Evolutionary conservation across 495 filamentous ascomycete species (phyloP), one percentile per base, ranked within the genome.

Genomic region (Penicillium alfredii): DNA sequence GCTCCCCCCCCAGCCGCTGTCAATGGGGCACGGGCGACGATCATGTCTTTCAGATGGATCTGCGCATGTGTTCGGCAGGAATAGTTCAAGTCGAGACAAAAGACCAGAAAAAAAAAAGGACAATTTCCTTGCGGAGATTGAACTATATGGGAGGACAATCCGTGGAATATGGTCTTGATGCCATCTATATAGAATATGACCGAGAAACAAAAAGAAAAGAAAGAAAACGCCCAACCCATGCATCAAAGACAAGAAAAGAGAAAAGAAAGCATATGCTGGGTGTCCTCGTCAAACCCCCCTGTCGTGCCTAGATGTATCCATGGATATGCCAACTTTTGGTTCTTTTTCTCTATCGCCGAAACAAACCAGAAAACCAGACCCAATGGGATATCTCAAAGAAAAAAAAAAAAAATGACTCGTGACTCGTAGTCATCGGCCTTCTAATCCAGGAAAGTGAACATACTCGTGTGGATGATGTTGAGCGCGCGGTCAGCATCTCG

Each of bases 391-490:
- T 58, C 53, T 52, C 30, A 54, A 59, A 53, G 28, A 33, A 46
- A 32, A 47, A 57, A 35, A 38, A 47, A 13, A 44, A 21, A 17
- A 36, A 13, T 21, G 36, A 36, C 38, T 19, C 36, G 24, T 28
- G 7, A 27, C 30, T 16, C 15, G 30, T n/a, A n/a, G n/a, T n/a
- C n/a, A n/a, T n/a, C n/a, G n/a, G n/a, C n/a, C n/a, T n/a, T n/a
- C 54, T 65, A 72, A 20, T 75, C 70, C 47, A 75, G 45, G 45
- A 74, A 76, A 13, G 72, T 76, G 49, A 98, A 96, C 33, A 98
- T 75, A 64, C 81, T 86, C 11, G 90, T 95, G 57, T 98, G 92
- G 33, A 98, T 75, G 47, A 96, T 83, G 52, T 90, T 96, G 68
- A 97, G 80, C 9, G 92, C 92, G 37, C 90, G 78, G 37, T 86